phyloP scores from a whole-genome alignment of 495 filamentous ascomycete genomes.

The Parachaetomium inaequale region DNA sequence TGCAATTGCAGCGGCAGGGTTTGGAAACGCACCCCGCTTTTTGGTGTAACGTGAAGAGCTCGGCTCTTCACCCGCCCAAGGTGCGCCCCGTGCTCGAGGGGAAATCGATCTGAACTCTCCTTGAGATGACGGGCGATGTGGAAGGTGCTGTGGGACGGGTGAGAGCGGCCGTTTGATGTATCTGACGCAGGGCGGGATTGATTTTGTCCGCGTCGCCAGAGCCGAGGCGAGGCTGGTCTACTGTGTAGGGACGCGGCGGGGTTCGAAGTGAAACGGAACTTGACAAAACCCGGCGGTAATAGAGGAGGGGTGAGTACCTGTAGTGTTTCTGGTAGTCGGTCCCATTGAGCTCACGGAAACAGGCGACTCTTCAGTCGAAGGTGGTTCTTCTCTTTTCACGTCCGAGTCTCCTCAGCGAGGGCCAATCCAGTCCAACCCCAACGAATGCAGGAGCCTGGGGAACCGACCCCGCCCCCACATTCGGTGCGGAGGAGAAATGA shows the following conservation, averaged over 20 bases:
- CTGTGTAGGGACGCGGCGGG: too few species aligned
- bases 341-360: too few species aligned
- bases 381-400: background rate
- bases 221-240: too few species aligned
- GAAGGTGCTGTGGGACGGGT: too few species aligned
- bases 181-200: too few species aligned
- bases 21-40: constrained; percentile 18
- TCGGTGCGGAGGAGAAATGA: constrained; percentile 25
- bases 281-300: too few species aligned
- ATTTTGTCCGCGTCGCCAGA: too few species aligned
- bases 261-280: too few species aligned
- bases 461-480: constrained; percentile 15
- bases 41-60: constrained; percentile 14
- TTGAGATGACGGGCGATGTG: background rate
- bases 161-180: too few species aligned
- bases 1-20: background rate
- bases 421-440: background rate
- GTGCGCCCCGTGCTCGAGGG: background rate
- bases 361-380: background rate
- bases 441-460: background rate
- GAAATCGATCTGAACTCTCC: background rate
- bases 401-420: background rate
- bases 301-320: too few species aligned
- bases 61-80: background rate
- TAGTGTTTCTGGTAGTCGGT: too few species aligned